Evolutionary conservation across 176 grass and related monocot genomes (phyloP).

Genomic region (Alloteropsis semialata): DNA sequence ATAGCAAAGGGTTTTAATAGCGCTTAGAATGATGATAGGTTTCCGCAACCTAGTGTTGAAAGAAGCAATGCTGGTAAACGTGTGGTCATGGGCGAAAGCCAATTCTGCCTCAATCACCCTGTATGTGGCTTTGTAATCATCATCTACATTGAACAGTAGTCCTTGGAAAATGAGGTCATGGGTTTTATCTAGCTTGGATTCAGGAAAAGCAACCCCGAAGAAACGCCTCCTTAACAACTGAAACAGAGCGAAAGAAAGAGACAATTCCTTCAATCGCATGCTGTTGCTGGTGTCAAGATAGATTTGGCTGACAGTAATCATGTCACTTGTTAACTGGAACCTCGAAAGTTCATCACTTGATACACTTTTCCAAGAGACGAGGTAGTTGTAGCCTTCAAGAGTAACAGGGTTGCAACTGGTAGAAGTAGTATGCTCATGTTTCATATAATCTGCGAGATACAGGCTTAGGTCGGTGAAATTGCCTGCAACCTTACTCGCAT

Average conservation of each 20-base stretch:
- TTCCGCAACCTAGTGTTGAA: neutral
- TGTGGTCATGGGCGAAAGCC: neutral
- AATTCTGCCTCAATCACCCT: neutral
- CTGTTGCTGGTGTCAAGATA: neutral
- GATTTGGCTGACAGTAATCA: neutral
- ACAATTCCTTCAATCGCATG: neutral
- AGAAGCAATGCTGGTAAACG: neutral
- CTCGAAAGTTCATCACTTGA: neutral
- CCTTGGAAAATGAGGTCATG: neutral
- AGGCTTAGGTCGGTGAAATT: neutral
- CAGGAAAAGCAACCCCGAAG: neutral
- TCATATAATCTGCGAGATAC: neutral
- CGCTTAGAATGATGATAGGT: neutral
- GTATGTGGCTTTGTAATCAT: neutral
- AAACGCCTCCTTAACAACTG: conserved; percentile 9
- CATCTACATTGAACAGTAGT: neutral
- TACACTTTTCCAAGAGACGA: neutral
- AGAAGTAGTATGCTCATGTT: neutral
- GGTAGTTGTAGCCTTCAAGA: neutral
- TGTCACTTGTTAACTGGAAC: neutral
- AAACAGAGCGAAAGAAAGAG: neutral
- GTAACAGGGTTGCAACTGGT: neutral
- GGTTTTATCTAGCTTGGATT: neutral
- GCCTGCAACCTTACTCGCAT: neutral
- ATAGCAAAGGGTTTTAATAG: neutral